Percentiles rank a stretch among this genome's conserved stretches.
These are phyloP conservation scores for Rhizoclosmatium globosum DNA, from an alignment of 192 early-diverging fungal species.

Conservation along the genomic window DNA sequence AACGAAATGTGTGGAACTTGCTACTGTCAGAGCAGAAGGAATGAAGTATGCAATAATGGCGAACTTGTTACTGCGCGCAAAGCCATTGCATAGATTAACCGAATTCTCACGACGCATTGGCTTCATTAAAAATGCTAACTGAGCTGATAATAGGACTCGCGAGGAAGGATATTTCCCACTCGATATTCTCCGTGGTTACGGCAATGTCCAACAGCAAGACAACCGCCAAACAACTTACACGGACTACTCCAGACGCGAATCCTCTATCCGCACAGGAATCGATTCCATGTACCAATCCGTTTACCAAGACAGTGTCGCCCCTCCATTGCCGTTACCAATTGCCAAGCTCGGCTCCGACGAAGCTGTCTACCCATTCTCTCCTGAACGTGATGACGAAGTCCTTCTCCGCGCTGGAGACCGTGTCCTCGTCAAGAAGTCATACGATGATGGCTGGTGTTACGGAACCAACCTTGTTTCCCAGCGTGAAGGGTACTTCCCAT, in stretches of 20 bases:
- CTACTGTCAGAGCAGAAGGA: no score
- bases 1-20: no score
- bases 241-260: neutral
- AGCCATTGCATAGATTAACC: no score
- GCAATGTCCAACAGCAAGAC: neutral
- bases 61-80: no score
- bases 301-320: neutral
- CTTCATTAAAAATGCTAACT: no score
- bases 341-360: neutral
- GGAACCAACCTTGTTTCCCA: neutral
- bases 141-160: neutral
- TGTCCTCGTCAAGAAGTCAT: neutral
- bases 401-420: neutral
- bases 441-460: slow-evolving; percentile 24
- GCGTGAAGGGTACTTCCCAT: slow-evolving; percentile 3
- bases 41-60: no score
- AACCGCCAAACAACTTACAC: neutral
- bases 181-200: slow-evolving; percentile 21
- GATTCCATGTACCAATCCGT: neutral
- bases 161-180: slow-evolving; percentile 58
- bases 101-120: no score
- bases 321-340: neutral
- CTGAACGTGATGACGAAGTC: slow-evolving; percentile 14
- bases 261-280: neutral
- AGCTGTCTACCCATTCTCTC: slow-evolving; percentile 13